Conservation (phyloP, 768 basidiomycete species). For the Cystofilobasidium bisporidii region DNA sequence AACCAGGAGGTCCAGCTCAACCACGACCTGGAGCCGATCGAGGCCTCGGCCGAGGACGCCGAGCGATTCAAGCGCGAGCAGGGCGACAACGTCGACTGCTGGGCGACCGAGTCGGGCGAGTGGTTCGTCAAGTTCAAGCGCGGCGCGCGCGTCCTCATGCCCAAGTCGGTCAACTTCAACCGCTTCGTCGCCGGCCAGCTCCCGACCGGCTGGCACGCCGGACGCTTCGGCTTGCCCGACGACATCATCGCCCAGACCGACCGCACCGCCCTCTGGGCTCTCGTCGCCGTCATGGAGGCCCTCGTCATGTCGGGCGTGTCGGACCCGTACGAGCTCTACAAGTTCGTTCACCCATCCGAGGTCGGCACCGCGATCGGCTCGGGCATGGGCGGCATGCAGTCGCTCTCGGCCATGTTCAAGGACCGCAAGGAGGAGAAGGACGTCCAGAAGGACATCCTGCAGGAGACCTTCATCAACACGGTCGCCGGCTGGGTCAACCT, state of each 20-base stretch:
- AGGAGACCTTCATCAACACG: conserved; percentile 99
- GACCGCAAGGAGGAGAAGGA: conserved; percentile 96
- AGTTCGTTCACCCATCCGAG: conserved; percentile 91
- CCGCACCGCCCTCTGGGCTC: conserved; percentile 84
- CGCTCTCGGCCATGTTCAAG: conserved; percentile 94
- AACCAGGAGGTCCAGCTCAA: conserved; percentile 93
- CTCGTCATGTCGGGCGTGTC: conserved; percentile 94
- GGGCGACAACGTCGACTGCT: conserved; percentile 90
- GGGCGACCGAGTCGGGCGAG: conserved; percentile 83
- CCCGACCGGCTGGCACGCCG: conserved; percentile 94
- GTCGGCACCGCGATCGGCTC: conserved; percentile 89
- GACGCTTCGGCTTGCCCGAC: conserved; percentile 90
- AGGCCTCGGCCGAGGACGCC: conserved; percentile 82
- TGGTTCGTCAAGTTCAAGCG: conserved; percentile 99
- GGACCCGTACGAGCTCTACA: conserved; percentile 95
- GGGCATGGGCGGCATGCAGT: conserved; percentile 93
- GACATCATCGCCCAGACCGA: conserved; percentile 94
- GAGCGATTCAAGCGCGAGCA: conserved; percentile 93
- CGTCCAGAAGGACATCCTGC: conserved; percentile 94
- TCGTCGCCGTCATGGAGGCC: conserved; percentile 88
- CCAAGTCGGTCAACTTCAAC: conserved; percentile 90
- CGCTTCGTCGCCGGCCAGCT: conserved; percentile 91
- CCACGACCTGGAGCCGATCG: conserved; percentile 92
- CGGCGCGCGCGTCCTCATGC: conserved; percentile 82
- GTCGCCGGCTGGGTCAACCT: conserved; percentile 98